phyloP scores from a whole-genome alignment of 257 asterid species.

The Scutellaria baicalensis region DNA sequence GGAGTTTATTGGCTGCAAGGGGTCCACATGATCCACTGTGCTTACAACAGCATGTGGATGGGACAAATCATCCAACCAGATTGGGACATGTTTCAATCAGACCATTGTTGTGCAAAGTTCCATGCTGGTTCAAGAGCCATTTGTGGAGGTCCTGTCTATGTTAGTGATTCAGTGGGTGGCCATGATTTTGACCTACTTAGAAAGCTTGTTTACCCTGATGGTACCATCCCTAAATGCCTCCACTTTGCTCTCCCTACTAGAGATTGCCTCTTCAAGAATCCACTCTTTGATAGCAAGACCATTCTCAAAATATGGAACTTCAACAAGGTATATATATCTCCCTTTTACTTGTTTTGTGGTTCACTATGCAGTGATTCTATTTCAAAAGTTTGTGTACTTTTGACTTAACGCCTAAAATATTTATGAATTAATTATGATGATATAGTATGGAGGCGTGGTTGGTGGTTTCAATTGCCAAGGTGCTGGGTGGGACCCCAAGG shows the following conservation, averaged over 20 bases:
- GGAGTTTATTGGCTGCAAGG: constrained; percentile 86
- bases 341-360: neutral
- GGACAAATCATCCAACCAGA: constrained; percentile 77
- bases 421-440: too few species aligned
- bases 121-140: constrained; percentile 82
- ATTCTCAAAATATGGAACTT: constrained; percentile 74
- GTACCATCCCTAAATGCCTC: constrained; percentile 58
- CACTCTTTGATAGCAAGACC: constrained; percentile 63
- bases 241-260: constrained; percentile 76
- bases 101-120: constrained; percentile 63
- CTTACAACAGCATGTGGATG: constrained; percentile 87
- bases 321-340: constrained; percentile 48
- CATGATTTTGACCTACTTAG: constrained; percentile 60
- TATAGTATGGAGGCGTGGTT: constrained; percentile 71
- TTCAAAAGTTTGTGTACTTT: too few species aligned
- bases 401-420: too few species aligned
- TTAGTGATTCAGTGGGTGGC: constrained; percentile 66
- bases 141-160: constrained; percentile 74
- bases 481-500: constrained; percentile 82
- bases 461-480: constrained; percentile 89
- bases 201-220: constrained; percentile 53
- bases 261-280: constrained; percentile 74
- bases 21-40: constrained; percentile 86
- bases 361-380: too few species aligned
- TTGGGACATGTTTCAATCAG: constrained; percentile 84